Evolutionary conservation across 805 yeast genomes (phyloP).

Genomic region (Starmerella stigmatis): DNA sequence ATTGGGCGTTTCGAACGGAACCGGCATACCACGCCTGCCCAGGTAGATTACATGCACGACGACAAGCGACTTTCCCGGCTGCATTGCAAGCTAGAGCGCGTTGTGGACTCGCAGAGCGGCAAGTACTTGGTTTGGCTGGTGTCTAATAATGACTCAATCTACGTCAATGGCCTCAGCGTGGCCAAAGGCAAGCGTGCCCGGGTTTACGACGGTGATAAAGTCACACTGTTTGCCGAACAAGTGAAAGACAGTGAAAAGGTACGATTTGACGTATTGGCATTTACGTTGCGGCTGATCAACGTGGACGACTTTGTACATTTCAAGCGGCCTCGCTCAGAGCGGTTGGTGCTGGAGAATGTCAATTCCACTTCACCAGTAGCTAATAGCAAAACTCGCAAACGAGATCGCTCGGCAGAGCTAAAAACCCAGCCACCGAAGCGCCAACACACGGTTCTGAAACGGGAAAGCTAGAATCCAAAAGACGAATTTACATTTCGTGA

Average conservation of each 20-base stretch:
- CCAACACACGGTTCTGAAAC: slow-evolving; percentile 14
- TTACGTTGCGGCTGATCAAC: slow-evolving; percentile 8
- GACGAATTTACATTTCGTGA: too few species aligned
- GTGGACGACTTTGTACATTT: neutral
- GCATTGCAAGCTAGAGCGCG: slow-evolving; percentile 56
- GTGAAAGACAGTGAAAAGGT: slow-evolving; percentile 33
- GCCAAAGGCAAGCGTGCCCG: slow-evolving; percentile 48
- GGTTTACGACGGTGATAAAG: slow-evolving; percentile 52
- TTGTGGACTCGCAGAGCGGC: slow-evolving; percentile 31
- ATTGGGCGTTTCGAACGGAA: slow-evolving; percentile 49
- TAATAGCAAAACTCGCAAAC: slow-evolving; percentile 12
- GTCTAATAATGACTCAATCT: slow-evolving; percentile 60
- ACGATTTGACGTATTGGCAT: slow-evolving; percentile 12
- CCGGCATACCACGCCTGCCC: slow-evolving; percentile 25
- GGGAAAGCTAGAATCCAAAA: too few species aligned
- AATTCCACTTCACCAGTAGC: slow-evolving; percentile 12
- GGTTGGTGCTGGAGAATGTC: slow-evolving; percentile 11
- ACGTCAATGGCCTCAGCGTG: slow-evolving; percentile 51
- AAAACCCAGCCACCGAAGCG: slow-evolving; percentile 19
- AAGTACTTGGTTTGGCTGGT: slow-evolving; percentile 60
- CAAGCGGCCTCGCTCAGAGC: slow-evolving; percentile 13
- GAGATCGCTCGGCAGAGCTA: slow-evolving; percentile 17
- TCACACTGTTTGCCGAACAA: slow-evolving; percentile 57
- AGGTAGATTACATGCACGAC: slow-evolving; percentile 42
- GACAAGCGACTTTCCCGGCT: slow-evolving; percentile 75